A percentile compares a stretch with the other conserved stretches of the same genome.
phyloP scores from a whole-genome alignment of 306 rosid species.

The Malus domestica region DNA sequence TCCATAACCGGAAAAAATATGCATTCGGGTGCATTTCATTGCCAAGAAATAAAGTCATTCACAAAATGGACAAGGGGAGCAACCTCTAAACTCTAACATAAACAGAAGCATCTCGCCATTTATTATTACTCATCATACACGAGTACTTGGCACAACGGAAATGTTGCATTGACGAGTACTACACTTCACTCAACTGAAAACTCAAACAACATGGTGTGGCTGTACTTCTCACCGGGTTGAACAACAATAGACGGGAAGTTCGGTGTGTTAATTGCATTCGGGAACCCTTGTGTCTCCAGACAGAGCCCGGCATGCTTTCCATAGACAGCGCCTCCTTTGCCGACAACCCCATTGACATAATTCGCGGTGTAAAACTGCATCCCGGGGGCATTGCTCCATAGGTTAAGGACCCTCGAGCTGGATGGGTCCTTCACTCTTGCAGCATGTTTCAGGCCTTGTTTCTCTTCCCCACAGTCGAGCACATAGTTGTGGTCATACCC shows the following conservation, averaged over 20 bases:
- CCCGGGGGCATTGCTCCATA: conserved; percentile 83
- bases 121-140: not conserved
- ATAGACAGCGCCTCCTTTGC: conserved; percentile 69
- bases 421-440: conserved; percentile 82
- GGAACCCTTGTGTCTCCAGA: conserved; percentile 94
- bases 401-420: conserved; percentile 71
- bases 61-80: not conserved
- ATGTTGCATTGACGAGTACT: not conserved
- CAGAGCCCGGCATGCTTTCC: conserved; percentile 82
- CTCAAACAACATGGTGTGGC: conserved; percentile 77
- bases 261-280: conserved; percentile 66
- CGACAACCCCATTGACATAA: conserved; percentile 56
- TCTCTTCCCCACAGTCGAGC: conserved; percentile 68
- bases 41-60: not conserved
- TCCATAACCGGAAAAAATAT: not conserved
- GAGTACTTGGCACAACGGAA: not conserved
- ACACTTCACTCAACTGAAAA: conserved; percentile 60
- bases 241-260: conserved; percentile 75
- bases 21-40: not conserved
- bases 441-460: conserved; percentile 59
- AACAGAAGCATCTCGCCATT: not conserved
- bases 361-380: conserved; percentile 93
- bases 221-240: conserved; percentile 70
- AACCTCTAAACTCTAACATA: not conserved
- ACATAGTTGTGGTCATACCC: conserved; percentile 90